Conservation (phyloP, 106 monocot species). For the Acorus calamus region DNA sequence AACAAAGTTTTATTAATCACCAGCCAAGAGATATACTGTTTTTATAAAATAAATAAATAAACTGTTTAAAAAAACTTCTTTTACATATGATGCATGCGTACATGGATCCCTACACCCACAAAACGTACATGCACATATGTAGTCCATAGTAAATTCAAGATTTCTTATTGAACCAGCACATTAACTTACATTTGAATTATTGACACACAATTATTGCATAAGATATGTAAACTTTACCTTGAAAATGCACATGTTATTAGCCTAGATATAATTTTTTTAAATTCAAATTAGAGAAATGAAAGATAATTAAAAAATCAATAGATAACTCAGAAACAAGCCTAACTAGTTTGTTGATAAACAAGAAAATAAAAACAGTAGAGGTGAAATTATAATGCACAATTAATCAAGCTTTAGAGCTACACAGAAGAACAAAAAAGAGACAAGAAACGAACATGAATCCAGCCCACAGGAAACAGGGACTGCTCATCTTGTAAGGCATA, state of each 20-base stretch:
- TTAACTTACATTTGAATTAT: too few species aligned
- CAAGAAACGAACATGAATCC: slow-evolving; percentile 80
- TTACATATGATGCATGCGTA: too few species aligned
- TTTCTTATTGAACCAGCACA: too few species aligned
- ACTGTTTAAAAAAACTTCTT: background rate
- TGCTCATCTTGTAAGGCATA: slow-evolving; percentile 51
- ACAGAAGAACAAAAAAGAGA: background rate
- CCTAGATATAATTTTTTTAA: too few species aligned
- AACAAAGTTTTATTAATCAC: background rate
- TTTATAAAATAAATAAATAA: background rate
- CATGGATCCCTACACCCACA: too few species aligned
- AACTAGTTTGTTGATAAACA: background rate
- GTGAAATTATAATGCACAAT: background rate
- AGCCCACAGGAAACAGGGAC: slow-evolving; percentile 77
- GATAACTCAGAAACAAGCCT: background rate
- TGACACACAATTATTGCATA: too few species aligned
- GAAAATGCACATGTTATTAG: too few species aligned
- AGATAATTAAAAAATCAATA: too few species aligned
- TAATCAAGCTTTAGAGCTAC: background rate
- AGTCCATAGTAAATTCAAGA: too few species aligned
- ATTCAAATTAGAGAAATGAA: too few species aligned
- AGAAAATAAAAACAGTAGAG: background rate
- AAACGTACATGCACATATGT: too few species aligned
- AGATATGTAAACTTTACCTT: too few species aligned
- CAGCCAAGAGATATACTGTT: background rate